Evolutionary conservation across 1,139 yeast genomes (phyloP), one percentile per base, ranked within the genome.

Genomic region (Pichia sp.): DNA sequence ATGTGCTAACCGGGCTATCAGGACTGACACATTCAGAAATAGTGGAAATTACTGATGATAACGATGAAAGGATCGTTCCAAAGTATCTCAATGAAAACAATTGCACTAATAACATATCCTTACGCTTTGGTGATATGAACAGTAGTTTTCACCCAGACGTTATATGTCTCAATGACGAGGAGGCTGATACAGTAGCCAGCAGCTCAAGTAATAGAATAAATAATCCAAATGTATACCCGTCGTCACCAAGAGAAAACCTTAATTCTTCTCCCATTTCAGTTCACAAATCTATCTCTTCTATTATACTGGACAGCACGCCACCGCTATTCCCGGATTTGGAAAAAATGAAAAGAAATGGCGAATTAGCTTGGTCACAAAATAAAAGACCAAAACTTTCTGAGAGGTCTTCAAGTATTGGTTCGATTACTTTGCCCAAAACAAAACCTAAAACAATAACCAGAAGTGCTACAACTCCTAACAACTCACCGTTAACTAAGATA

Each of bases 181-280:
- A 40, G 6, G 29, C 11, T 13, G 35, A 15, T n/a, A n/a, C 16
- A 8, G 23, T 22, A 6, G 16, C 9, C 1, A 20, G 4, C 13
- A 35, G 9, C 8, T 22, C 22, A 18, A 7, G 22, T 16, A 35
- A 35, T 20, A 35, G 16, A 20, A 4, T 12, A 16, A 36, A 22
- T 6, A 23, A 36, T 6, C n/a, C 23, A 11, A 29, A 29, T n/a
- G 22, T 20, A 18, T 45, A 45, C 15, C 47, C 44, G 6, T 35
- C 47, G 4, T 45, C 47, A 9, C 47, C 47, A n/a, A 38, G 16
- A 8, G 22, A 32, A 18, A 32, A 32, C 6, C 36, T 13, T 16
- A 18, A 18, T 18, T 32, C 36, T 32, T 32, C 36, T 11, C 18
- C 15, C 15, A 16, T 32, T 32, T 32, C 36, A 18, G 16, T 23